Evolutionary conservation across 2,329 filamentous ascomycete species (phyloP), one percentile per base, ranked within the genome.

Genomic region (Calcarisporium arbuscula): DNA sequence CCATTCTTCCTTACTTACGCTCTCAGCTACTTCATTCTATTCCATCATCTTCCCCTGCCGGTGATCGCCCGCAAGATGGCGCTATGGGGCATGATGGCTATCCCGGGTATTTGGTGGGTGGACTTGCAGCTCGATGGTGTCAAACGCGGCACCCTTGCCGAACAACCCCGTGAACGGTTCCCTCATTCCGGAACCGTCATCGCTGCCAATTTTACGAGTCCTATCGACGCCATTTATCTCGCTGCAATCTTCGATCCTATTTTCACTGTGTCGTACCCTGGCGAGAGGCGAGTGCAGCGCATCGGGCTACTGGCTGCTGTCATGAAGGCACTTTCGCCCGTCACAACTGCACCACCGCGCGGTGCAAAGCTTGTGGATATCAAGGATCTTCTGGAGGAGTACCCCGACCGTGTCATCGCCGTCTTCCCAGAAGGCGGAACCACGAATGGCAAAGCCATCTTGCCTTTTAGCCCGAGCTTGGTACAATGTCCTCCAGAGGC

Each of bases 41-140:
- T 96, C 34, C 85, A 90, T 64, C 85, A 82, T 72, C 74, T 95
- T 11, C 88, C 88, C 0, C 55, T 77, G 15, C 73, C 73, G 11
- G 60, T 65, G 20, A 57, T 70, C 39, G 52, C 80, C 28, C 87
- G 87, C 52, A 96, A 96, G 63, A 77, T 85, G 10, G 77, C 87
- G 31, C 65, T 96, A 34, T 96, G 92, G 90, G 74, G 79, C 41
- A 75, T 96, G 45, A 75, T 98, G 48, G 83, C 80, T 23, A 83
- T 94, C 39, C 87, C 89, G 0, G 90, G 92, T 19, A 85, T 98
- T 38, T 96, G 89, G 88, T 96, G 90, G 90, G 82, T 95, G 37
- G 92, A 98, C 61, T 68, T 98, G n/a, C 90, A 95, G 60, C 86
- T 98, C 46, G 92, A 98, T 57, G 90, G 90, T 39, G 92, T 98